Evolutionary conservation across 2,329 filamentous ascomycete genomes (phyloP), one percentile per base, ranked within the genome.

Genomic region (Laburnicola sp.): DNA sequence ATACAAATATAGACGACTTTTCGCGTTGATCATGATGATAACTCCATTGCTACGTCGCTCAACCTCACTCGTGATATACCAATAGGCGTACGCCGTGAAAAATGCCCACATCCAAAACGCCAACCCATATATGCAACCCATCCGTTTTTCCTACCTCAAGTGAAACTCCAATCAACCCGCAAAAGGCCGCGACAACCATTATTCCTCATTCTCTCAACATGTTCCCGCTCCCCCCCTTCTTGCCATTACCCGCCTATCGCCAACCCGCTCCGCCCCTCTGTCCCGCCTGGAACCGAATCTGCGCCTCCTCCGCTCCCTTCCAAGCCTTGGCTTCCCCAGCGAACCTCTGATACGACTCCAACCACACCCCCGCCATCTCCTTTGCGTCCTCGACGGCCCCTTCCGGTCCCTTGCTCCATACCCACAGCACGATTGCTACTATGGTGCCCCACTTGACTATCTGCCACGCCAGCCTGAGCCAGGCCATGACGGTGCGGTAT

Each of bases 401-500:
- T 57, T 84, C 82, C 11, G 86, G 68, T 0, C 91, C 86, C 2
- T 89, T 77, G 16, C 64, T 73, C 65, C 86, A 84, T 71, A 82
- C 50, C 79, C 79, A 83, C 16, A 85, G 75, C 0, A 78, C 78
- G 0, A 85, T 36, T 0, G 79, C 77, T 3, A 80, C 74, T 2
- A 92, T 59, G 2, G 76, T 69, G 1, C 80, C 81, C 84, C 85
- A 94, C 57, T 91, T 84, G 1, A 82, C 70, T 36, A 91, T 59
- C 23, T 81, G 75, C 56, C 89, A 70, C 8, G 80, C 78, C 48
- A 96, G 67, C n/a, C 82, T 77, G 45, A 91, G 82, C 84, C 90
- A 91, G 76, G 86, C 95, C 66, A 91, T 76, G 51, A 96, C 78
- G 21, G 90, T 75, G 53, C 89, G 82, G 54, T 86, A 84, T 16